phyloP scores from a whole-genome alignment of 306 rosid species.

The Lagenaria siceraria region DNA sequence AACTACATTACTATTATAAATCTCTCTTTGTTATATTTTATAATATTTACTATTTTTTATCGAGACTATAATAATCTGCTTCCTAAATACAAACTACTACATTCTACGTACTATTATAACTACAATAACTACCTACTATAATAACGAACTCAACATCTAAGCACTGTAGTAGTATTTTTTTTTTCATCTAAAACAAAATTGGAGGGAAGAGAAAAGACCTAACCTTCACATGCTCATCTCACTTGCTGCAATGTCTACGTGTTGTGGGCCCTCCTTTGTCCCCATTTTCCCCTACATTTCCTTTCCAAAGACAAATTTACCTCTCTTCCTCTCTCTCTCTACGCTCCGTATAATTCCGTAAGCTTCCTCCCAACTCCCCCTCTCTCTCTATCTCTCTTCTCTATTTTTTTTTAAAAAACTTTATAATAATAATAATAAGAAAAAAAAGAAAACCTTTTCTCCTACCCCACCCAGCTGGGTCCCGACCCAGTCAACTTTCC shows the following conservation, averaged over 20 bases:
- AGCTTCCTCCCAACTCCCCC: conserved; percentile 3
- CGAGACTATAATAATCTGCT: too few relatives aligned
- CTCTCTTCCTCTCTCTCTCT: background rate
- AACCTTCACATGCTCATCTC: conserved; percentile 37
- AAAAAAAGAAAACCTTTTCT: background rate
- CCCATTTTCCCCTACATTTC: conserved; percentile 18
- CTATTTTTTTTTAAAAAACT: background rate
- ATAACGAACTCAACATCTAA: too few relatives aligned
- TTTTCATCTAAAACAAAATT: too few relatives aligned
- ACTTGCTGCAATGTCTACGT: conserved; percentile 25
- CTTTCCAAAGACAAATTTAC: conserved; percentile 1
- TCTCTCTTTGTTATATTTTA: too few relatives aligned
- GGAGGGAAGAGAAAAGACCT: background rate
- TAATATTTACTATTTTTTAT: too few relatives aligned
- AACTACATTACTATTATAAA: too few relatives aligned
- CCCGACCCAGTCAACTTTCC: conserved; percentile 4
- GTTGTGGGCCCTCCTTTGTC: conserved; percentile 30
- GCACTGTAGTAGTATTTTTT: too few relatives aligned
- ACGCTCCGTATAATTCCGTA: conserved; percentile 13
- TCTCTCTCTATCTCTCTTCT: background rate
- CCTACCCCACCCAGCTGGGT: conserved; percentile 12
- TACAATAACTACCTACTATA: too few relatives aligned
- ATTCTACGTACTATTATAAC: too few relatives aligned
- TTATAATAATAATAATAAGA: too few relatives aligned
- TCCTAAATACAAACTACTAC: too few relatives aligned